phyloP scores from a whole-genome alignment of 331 rosid genomes.

The Saraca asoca region DNA sequence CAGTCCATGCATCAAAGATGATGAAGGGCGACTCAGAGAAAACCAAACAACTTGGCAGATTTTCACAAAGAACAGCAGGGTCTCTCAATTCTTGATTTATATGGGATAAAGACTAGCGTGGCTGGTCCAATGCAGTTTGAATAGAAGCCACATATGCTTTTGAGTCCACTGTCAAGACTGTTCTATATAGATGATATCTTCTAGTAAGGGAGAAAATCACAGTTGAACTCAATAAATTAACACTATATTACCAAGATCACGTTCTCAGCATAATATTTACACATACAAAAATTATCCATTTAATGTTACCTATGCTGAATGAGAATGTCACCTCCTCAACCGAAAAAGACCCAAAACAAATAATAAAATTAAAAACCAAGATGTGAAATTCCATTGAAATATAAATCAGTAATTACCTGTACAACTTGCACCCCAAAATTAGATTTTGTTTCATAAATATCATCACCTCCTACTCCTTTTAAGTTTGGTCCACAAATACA shows the following conservation, averaged over 20 bases:
- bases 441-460: conserved; percentile 72
- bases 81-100: conserved; percentile 14
- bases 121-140: conserved; percentile 11
- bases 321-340: conserved; percentile 17
- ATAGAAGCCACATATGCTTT: background rate
- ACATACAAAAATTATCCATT: background rate
- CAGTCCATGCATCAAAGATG: background rate
- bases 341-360: conserved; percentile 21
- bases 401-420: conserved; percentile 66
- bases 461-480: conserved; percentile 77
- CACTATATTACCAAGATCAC: conserved; percentile 15
- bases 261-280: conserved; percentile 1
- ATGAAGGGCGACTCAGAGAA: no score
- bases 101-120: conserved; percentile 11
- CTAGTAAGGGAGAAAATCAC: background rate
- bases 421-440: conserved; percentile 93
- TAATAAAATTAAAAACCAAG: background rate
- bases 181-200: background rate
- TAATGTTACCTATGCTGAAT: background rate
- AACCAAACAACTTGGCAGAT: background rate
- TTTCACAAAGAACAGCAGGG: background rate
- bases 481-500: conserved; percentile 86
- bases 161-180: background rate
- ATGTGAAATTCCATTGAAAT: conserved; percentile 11
- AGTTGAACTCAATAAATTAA: conserved; percentile 4